Evolutionary conservation across 768 basidiomycete species (phyloP).

Genomic region (Phanerochaete carnosa): DNA sequence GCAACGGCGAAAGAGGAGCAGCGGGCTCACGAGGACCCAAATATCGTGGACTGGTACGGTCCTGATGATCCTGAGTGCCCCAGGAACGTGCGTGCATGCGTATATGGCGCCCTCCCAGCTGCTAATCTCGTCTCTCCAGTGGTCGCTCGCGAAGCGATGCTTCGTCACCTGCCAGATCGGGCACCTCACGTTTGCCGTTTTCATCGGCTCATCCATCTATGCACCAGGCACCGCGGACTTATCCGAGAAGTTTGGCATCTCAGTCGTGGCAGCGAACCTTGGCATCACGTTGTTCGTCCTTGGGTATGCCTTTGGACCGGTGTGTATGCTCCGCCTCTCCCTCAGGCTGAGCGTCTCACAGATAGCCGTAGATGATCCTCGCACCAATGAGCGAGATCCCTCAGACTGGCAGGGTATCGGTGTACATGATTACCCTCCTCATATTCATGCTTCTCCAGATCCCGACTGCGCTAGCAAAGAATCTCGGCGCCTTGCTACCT

Average conservation of each 20-base stretch:
- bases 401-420: conserved; percentile 27
- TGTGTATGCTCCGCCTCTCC: not conserved
- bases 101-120: not conserved
- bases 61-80: conserved; percentile 29
- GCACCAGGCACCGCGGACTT: conserved; percentile 26
- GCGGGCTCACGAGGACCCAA: not conserved
- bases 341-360: not conserved
- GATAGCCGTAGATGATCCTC: conserved; percentile 2
- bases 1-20: not conserved
- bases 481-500: conserved; percentile 29
- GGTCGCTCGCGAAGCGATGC: conserved; percentile 25
- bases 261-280: conserved; percentile 24
- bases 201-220: conserved; percentile 33
- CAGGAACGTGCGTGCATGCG: conserved; percentile 10
- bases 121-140: conserved; percentile 12
- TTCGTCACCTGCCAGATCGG: conserved; percentile 30
- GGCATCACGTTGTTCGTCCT: conserved; percentile 28
- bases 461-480: conserved; percentile 29
- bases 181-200: conserved; percentile 31
- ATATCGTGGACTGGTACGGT: conserved; percentile 25
- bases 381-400: conserved; percentile 32
- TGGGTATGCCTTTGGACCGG: conserved; percentile 19
- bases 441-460: conserved; percentile 32
- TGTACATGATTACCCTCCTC: conserved; percentile 29
- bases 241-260: conserved; percentile 26